Base-by-base conservation (phyloP, 306 rosid species). In the Styphnolobium japonicum region DNA sequence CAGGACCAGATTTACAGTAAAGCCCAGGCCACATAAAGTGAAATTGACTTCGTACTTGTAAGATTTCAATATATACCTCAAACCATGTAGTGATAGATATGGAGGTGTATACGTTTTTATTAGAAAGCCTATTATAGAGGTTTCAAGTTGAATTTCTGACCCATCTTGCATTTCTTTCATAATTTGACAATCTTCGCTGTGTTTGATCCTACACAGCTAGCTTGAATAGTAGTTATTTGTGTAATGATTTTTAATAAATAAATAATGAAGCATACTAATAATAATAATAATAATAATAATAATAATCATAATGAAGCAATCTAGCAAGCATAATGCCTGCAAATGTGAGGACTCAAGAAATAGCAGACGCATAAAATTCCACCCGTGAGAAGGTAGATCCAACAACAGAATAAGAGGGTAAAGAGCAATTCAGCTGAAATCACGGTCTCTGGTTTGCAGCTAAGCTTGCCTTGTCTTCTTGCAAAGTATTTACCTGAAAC, bases 371-470 rank as follows among this genome's bases (percentile, higher is more conserved):
- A 63, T 34, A 0, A 3, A 70, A 34, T 1, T 6, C 29, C 4
- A 46, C 64, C 72, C 63, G 77, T 60, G 83, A 70, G 10, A 49
- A 3, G 68, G 78, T 71, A 61, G 29, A 78, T 68, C 52, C 29
- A 68, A 57, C 15, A 27, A 57, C 22, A 57, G 57, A 67, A 58
- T 8, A 46, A 61, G 42, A 79, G 7, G 29, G 57, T 33, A 48
- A 48, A 43, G 5, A 71, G 55, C 56, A 36, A 80, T 80, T 71
- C 66, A 61, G 78, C 73, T 61, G 56, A 61, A 80, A 36, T 71
- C 78, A 71, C 73, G 73, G 45, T 68, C 64, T 70, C 21, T 70
- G 11, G 29, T 22, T 70, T 69, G 19, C 39, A 29, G 40, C 61
- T 16, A 56, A 27, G 29, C 1, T 60, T 57, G 68, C 12, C 48